Base-by-base conservation (phyloP, 495 filamentous ascomycete genomes). In the Ramalina peruviana region DNA sequence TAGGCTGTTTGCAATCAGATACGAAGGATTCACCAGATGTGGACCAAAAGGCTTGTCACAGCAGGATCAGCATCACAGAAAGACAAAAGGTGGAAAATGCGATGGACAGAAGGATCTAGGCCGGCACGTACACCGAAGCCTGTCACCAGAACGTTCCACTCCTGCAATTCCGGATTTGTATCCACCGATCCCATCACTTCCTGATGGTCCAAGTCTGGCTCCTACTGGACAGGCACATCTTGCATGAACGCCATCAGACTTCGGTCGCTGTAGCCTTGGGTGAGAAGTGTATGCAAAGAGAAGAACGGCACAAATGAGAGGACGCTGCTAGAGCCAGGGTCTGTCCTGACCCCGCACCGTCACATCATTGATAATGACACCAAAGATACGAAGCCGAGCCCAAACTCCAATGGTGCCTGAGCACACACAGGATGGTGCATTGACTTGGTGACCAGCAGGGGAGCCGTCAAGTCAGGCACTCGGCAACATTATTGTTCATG, bases 1-100 rank as follows among this genome's bases (percentile, higher is more conserved):
- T 54, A 81, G 54, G 58, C 65, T 52, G 33, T 51, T 49, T 30
- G 80, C 78, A 60, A 88, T 84, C 55, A 84, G 71, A 67, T 74
- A 84, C 6, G 84, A 79, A 1, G 83, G 82, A 57, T 88, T 88
- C 53, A 80, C 62, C n/a, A 72, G 68, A 58, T 79, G 78, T 25
- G 69, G 65, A 54, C 77, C 77, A 64, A 86, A 88, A 27, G 83
- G 79, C 82, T 86, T 60, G 36, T 53, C 16, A 23, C 40, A 38
- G 38, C 33, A 54, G 25, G 30, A 54, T 49, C 50, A 54, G n/a
- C 11, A 16, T 12, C 13, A 47, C 43, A 51, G 53, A 45, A 43
- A 36, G 49, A 51, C 45, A 52, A 53, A 27, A 46, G 38, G 43
- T 43, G 39, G 50, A 25, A 41, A 27, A 42, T 27, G 43, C 36